phyloP scores from a whole-genome alignment of 805 yeast species.

The Yamadazyma tumulicola region DNA sequence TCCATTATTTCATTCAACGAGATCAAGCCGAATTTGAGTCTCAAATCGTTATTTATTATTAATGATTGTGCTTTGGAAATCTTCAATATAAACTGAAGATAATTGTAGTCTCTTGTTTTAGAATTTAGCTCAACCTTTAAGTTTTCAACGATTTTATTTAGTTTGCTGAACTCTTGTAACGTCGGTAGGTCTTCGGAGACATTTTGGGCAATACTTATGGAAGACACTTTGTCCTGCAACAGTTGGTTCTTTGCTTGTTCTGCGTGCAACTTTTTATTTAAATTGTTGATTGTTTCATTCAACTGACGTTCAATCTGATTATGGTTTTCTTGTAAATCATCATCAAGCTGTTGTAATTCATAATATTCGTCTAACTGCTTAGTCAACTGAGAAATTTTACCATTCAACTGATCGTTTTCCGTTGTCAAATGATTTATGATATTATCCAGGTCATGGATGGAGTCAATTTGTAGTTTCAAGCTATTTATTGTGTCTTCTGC shows the following conservation, averaged over 20 bases:
- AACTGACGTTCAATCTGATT: conserved; percentile 42
- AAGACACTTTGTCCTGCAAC: background rate
- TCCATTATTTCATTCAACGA: background rate
- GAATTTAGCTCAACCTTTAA: conserved; percentile 2
- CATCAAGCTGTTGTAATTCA: conserved; percentile 48
- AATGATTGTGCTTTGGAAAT: conserved; percentile 2
- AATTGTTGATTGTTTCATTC: conserved; percentile 28
- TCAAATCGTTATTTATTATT: background rate
- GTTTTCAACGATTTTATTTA: conserved; percentile 3
- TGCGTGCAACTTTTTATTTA: conserved; percentile 15
- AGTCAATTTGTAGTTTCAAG: conserved; percentile 31
- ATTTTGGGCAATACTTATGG: background rate
- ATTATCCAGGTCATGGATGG: conserved; percentile 31
- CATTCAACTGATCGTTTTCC: conserved; percentile 34
- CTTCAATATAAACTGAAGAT: conserved; percentile 2
- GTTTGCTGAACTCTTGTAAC: background rate
- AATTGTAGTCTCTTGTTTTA: conserved; percentile 9
- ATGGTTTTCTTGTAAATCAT: conserved; percentile 47
- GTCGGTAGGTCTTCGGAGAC: background rate
- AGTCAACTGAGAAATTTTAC: conserved; percentile 29
- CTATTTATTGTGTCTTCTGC: conserved; percentile 23
- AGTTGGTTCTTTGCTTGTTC: background rate
- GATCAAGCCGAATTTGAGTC: conserved; percentile 1
- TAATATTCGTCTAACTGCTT: conserved; percentile 42
- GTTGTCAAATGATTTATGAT: conserved; percentile 31